Evolutionary conservation across 2,329 filamentous ascomycete species (phyloP).

Genomic region (Talaromyces sp.): DNA sequence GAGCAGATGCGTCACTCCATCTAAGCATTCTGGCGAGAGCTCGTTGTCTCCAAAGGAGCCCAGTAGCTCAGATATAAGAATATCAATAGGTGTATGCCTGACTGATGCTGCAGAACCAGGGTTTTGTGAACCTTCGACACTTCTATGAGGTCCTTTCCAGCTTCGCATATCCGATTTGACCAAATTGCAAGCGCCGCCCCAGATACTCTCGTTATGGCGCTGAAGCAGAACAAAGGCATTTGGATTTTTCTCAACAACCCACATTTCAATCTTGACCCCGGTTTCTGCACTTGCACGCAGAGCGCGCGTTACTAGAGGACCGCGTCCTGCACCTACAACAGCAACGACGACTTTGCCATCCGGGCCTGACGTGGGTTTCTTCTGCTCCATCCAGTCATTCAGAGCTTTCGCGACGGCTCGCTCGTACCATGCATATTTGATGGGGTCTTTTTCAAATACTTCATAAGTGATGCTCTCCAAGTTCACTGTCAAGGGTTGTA

Average conservation of each 20-base stretch:
- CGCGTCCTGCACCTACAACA: slow-evolving; percentile 89
- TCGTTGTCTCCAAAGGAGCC: slow-evolving; percentile 96
- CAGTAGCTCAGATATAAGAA: slow-evolving; percentile 88
- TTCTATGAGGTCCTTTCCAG: slow-evolving; percentile 73
- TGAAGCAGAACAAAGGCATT: slow-evolving; percentile 94
- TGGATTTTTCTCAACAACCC: slow-evolving; percentile 96
- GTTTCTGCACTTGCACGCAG: slow-evolving; percentile 75
- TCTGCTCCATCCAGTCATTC: slow-evolving; percentile 70
- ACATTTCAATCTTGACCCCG: slow-evolving; percentile 76
- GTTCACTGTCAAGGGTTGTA: slow-evolving; percentile 94
- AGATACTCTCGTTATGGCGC: slow-evolving; percentile 77
- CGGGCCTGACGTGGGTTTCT: slow-evolving; percentile 71
- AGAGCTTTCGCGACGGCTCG: slow-evolving; percentile 77
- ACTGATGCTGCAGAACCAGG: slow-evolving; percentile 30
- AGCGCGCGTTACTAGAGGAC: slow-evolving; percentile 84
- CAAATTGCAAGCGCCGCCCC: slow-evolving; percentile 76
- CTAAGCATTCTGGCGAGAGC: slow-evolving; percentile 91
- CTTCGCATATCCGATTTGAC: slow-evolving; percentile 96
- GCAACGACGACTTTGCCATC: slow-evolving; percentile 76
- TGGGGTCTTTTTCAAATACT: slow-evolving; percentile 95
- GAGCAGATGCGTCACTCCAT: slow-evolving; percentile 92
- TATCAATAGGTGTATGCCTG: slow-evolving; percentile 62
- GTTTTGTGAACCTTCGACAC: slow-evolving; percentile 26
- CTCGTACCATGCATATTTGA: slow-evolving; percentile 98
- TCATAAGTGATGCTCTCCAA: slow-evolving; percentile 97